Conservation (phyloP, 441 rosid species). For the Eruca vesicaria region DNA sequence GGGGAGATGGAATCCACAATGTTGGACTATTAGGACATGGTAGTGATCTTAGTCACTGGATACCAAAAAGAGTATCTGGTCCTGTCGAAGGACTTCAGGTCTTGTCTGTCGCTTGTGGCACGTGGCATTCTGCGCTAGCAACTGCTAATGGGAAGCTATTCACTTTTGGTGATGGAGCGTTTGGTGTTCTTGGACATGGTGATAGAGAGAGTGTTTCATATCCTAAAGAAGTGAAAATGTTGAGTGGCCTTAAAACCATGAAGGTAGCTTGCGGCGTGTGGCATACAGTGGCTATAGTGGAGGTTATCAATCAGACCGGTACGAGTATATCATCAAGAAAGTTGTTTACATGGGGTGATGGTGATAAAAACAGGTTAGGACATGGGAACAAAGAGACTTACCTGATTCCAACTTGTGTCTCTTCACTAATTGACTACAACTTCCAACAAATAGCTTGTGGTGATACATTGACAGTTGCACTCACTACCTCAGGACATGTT, state of each 20-base stretch:
- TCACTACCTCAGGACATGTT: constrained; percentile 85
- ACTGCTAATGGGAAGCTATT: constrained; percentile 71
- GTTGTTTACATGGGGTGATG: constrained; percentile 93
- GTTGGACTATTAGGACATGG: constrained; percentile 85
- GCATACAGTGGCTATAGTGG: constrained; percentile 91
- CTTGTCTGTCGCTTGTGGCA: constrained; percentile 72
- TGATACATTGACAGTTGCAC: constrained; percentile 69
- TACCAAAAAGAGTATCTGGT: constrained; percentile 82
- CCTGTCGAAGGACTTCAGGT: constrained; percentile 82
- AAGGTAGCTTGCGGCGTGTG: constrained; percentile 90
- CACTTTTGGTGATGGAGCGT: constrained; percentile 84
- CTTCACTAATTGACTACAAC: constrained; percentile 78
- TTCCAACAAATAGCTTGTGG: constrained; percentile 85
- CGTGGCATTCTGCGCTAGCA: constrained; percentile 85
- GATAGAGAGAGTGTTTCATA: constrained; percentile 58
- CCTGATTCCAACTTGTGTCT: constrained; percentile 72
- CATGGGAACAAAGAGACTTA: constrained; percentile 80
- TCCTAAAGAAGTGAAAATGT: constrained; percentile 69
- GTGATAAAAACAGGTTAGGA: constrained; percentile 74
- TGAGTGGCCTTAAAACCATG: constrained; percentile 66
- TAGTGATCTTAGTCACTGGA: constrained; percentile 75
- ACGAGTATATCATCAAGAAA: constrained; percentile 54
- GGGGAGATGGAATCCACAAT: constrained; percentile 84
- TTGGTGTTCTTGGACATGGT: constrained; percentile 82
- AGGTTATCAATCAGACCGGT: constrained; percentile 60